phyloP scores from a whole-genome alignment of 2,329 filamentous ascomycete genomes.

The Meredithiella fracta region DNA sequence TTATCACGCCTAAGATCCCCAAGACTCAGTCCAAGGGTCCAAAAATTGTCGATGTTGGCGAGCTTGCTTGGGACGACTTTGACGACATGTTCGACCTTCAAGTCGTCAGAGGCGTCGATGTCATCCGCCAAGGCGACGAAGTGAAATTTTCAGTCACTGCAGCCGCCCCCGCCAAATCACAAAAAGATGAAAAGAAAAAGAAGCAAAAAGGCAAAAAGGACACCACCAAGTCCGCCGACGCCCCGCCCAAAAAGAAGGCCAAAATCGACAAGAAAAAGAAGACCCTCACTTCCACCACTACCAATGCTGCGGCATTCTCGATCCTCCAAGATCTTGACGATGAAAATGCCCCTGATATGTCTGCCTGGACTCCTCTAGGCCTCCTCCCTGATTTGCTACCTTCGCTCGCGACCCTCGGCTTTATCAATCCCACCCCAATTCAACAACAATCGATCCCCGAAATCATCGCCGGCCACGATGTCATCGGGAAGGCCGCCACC shows the following conservation, averaged over 20 bases:
- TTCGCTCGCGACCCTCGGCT: conserved; percentile 63
- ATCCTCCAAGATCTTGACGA: conserved; percentile 36
- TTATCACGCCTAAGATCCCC: no score
- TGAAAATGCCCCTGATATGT: conserved; percentile 36
- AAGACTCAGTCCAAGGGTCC: no score
- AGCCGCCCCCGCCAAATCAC: conserved; percentile 18
- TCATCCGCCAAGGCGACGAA: conserved; percentile 49
- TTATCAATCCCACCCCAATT: conserved; percentile 65
- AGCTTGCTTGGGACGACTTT: conserved; percentile 51
- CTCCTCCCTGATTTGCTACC: conserved; percentile 57
- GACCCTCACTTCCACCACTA: conserved; percentile 15
- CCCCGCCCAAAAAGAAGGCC: conserved; percentile 22
- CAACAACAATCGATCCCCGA: conserved; percentile 67
- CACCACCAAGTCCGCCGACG: conserved; percentile 11
- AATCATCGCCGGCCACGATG: conserved; percentile 68
- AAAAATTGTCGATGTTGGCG: conserved; percentile 26
- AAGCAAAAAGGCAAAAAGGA: conserved; percentile 13
- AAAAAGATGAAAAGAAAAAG: conserved; percentile 37
- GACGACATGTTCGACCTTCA: conserved; percentile 87
- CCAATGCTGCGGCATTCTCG: conserved; percentile 10
- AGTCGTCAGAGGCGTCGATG: conserved; percentile 77
- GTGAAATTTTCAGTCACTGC: conserved; percentile 36
- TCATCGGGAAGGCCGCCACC: conserved; percentile 90
- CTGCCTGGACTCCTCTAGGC: conserved; percentile 59
- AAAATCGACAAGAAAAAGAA: conserved; percentile 22